Conservation (phyloP, 2,329 filamentous ascomycete genomes). For the Juglanconis sp. region DNA sequence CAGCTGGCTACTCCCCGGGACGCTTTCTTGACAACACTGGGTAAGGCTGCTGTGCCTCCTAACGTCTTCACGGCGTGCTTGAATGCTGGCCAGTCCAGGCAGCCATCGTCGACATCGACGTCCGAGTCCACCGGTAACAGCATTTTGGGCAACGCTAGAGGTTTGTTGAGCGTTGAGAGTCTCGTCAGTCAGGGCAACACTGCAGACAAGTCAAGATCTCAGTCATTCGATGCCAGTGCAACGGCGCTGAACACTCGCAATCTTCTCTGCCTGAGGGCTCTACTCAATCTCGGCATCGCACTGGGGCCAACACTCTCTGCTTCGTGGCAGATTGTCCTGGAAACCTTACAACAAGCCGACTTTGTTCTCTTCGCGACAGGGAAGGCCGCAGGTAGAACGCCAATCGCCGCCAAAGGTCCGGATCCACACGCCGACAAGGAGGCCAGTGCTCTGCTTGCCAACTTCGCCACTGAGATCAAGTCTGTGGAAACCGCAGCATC, state of each 20-base stretch:
- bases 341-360: conserved; percentile 90
- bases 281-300: conserved; percentile 94
- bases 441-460: conserved; percentile 51
- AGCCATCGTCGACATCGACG: conserved; percentile 41
- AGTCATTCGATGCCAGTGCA: conserved; percentile 51
- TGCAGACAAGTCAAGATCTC: conserved; percentile 57
- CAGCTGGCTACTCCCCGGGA: conserved; percentile 83
- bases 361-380: conserved; percentile 71
- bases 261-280: conserved; percentile 80
- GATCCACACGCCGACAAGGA: conserved; percentile 52
- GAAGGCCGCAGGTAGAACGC: conserved; percentile 50
- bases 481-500: conserved; percentile 86
- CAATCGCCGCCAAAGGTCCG: conserved; percentile 42
- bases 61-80: conserved; percentile 65
- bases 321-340: conserved; percentile 88
- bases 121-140: conserved; percentile 48
- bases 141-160: conserved; percentile 69
- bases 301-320: conserved; percentile 80
- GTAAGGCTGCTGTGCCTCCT: conserved; percentile 87
- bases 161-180: conserved; percentile 70
- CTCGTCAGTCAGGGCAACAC: conserved; percentile 54
- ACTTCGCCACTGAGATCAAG: conserved; percentile 76
- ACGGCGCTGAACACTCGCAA: conserved; percentile 79
- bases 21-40: conserved; percentile 89
- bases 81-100: conserved; percentile 44